Base-by-base conservation (phyloP, 2,329 filamentous ascomycete genomes). In the Zymoseptoria ardabiliae region DNA sequence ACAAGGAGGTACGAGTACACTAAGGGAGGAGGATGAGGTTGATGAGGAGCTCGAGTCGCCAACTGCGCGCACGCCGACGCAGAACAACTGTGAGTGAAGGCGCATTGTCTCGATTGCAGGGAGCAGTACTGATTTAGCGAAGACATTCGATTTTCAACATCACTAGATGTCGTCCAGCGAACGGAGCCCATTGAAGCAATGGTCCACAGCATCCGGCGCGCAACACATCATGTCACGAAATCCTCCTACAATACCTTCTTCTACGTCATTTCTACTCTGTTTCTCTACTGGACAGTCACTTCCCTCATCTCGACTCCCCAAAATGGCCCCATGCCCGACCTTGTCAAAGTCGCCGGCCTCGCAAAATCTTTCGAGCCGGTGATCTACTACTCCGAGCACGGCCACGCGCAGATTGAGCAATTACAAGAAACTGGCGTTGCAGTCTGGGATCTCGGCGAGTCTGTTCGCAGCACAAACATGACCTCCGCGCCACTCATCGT, bases 391-490 rank as follows among this genome's bases (percentile, higher is more conserved):
- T 96, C 91, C 0, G 91, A 97, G 70, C 89, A 92, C 71, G 91
- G 91, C 8, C 86, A 91, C 50, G 83, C 86, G 45, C 91, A 96
- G 70, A 91, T 96, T 49, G 86, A 88, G 59, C 90, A 95, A 64
- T 78, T 97, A 54, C 91, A 96, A 73, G 91, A 94, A 57, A 96
- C 92, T 0, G 90, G 91, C 50, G 87, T 96, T 30, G 93, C 93
- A 0, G 91, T 97, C 23, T 96, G 92, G 90, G 93, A 97, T 72
- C 81, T 97, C 5, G 89, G 91, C 60, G 93, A 97, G 79, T 95
- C 88, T 65, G 89, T 97, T 58, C 85, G 92, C 54, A 85, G 84
- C 4, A 92, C 91, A 60, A 96, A 96, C 72, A 92, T 97, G 89
- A 91, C 90, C 13, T 92, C 90, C 51, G 91, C 89, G 7, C 86